Base-by-base conservation (phyloP, 768 basidiomycete species). In the Lactarius indigo region DNA sequence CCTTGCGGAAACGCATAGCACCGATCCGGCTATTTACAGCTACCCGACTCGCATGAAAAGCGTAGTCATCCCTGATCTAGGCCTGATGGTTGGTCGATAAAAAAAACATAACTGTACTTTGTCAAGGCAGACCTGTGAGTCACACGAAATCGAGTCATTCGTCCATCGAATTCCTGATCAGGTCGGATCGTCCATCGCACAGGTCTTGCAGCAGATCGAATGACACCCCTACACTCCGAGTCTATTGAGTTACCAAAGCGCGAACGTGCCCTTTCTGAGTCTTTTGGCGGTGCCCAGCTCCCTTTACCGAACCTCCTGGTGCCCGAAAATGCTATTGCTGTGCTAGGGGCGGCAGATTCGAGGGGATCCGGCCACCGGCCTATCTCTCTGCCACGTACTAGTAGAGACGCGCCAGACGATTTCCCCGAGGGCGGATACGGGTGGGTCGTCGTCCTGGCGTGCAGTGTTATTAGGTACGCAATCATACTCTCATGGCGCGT, bases 401-500 rank as follows among this genome's bases (percentile, higher is more conserved):
- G 47, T 50, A 50, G 47, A 50, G 47, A 50, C 1, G 54, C 31
- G 20, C 54, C n/a, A 26, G 57, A 58, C 15, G 57, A 58, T 13
- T 58, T 72, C 13, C 76, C 75, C 8, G 76, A 77, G 28, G 74
- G 76, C 5, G 75, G 74, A n/a, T 76, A 76, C 39, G 76, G 74
- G 26, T 78, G 76, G 75, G 73, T 74, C 2, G 71, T 77, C 17
- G 72, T 77, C 44, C 73, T 72, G 17, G 72, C 70, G 2, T 78
- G 75, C 61, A 68, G 73, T 62, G 60, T 74, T 62, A 71, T 72
- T 68, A 62, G 69, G 77, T 76, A 64, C 35, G 74, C 52, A 56
- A 17, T 37, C 35, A 13, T 1, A 33, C 20, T 13, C n/a, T 35
- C 13, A 7, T n/a, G n/a, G n/a, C 23, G 20, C 35, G 28, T 58